Base-by-base conservation (phyloP, 2,329 filamentous ascomycete genomes). In the Thyridium curvatum region DNA sequence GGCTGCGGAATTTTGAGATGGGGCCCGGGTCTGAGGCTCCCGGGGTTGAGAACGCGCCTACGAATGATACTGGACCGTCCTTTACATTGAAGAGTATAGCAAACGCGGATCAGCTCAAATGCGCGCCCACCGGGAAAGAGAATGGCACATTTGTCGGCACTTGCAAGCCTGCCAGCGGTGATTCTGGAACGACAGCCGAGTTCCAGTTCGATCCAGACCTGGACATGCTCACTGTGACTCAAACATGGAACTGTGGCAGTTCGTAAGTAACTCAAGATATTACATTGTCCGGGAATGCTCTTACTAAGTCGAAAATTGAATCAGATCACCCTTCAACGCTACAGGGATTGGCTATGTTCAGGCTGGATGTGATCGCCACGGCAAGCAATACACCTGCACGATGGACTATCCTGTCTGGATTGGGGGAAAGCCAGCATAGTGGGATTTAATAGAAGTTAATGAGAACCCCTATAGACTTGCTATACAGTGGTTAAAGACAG, bases 331-430 rank as follows among this genome's bases (percentile, higher is more conserved):
- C 3, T 49, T 54, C 12, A 44, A 52, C 30, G 46, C 43, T 10
- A 44, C 48, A 4, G 58, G 58, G 6, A 47, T 57, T 17, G 51
- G 43, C 8, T 61, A 50, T 32, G 46, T 60, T 13, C 57, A 61
- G 40, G 53, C 52, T 12, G 49, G 49, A 1, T 61, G 58, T 38
- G 49, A 41, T 37, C 49, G 55, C 3, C 35, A 43, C 18, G 52
- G 48, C 18, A 50, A 55, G 39, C 46, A 52, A 15, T 52, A 59
- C 14, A 52, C 45, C 8, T 61, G 57, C 39, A 55, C 46, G 8
- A 56, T 54, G 17, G 40, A 26, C 21, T 26, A 47, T 17, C 52
- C 56, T 1, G 34, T 60, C 14, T 60, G 58, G 58, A 45, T 61
- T 41, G 58, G 58, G 6, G 21, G 21, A 10, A 26, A 6, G 21